phyloP scores from a whole-genome alignment of 192 early-diverging fungal genomes.

The Rhizophagus sp. region DNA sequence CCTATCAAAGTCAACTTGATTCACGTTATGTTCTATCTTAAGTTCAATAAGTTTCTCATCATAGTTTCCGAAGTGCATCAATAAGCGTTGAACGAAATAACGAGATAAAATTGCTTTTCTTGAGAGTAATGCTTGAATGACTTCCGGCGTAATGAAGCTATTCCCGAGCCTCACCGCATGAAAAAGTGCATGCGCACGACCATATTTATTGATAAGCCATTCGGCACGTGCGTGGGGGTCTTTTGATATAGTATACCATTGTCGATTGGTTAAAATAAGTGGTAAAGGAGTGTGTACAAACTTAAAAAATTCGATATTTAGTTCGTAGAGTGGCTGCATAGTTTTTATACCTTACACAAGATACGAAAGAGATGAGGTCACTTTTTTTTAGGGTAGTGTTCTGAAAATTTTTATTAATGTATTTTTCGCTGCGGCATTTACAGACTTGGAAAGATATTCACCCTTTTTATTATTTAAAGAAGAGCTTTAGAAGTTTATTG shows the following conservation, averaged over 20 bases:
- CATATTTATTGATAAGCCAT: slow-evolving; percentile 5
- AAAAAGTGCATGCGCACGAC: slow-evolving; percentile 3
- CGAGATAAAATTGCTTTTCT: background rate
- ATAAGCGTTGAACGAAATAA: slow-evolving; percentile 18
- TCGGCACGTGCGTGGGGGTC: background rate
- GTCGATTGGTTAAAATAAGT: background rate
- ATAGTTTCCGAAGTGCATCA: slow-evolving; percentile 1
- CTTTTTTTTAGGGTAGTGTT: no score
- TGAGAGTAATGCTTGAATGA: background rate
- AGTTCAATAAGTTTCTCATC: background rate
- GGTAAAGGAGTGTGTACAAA: background rate
- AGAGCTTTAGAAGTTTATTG: no score
- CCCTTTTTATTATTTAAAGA: no score
- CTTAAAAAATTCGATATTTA: background rate
- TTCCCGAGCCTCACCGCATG: slow-evolving; percentile 2
- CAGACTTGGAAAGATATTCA: no score
- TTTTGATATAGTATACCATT: background rate
- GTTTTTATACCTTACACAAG: no score
- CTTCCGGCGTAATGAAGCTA: background rate
- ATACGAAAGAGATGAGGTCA: no score
- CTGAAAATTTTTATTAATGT: no score
- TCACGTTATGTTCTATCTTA: slow-evolving; percentile 10
- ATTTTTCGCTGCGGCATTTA: no score
- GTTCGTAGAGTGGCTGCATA: background rate
- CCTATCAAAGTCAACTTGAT: background rate